A percentile compares a stretch with the other conserved stretches of the same genome.
Evolutionary conservation across 441 rosid genomes (phyloP).

Genomic region (Gossypium lobatum): DNA sequence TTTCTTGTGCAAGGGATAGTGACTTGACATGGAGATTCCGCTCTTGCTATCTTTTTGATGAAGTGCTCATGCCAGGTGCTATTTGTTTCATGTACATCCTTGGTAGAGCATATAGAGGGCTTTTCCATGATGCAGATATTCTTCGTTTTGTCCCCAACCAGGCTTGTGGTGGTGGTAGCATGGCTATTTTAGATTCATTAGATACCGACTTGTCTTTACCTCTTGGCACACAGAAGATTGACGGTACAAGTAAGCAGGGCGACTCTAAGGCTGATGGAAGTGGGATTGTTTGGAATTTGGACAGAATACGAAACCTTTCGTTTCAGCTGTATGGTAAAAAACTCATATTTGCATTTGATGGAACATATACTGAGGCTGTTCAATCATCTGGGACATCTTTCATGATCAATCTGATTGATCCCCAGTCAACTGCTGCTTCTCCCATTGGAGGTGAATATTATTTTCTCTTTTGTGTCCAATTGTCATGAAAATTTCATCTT

Average conservation of each 20-base stretch:
- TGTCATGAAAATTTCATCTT: neutral
- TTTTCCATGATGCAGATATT: conserved; percentile 93
- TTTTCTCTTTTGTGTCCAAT: conserved; percentile 1
- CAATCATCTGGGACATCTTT: conserved; percentile 79
- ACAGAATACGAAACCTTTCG: conserved; percentile 78
- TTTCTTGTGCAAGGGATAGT: conserved; percentile 69
- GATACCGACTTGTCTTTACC: conserved; percentile 74
- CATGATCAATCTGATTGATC: conserved; percentile 97
- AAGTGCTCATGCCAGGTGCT: conserved; percentile 94
- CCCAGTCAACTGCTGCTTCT: conserved; percentile 98
- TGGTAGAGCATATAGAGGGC: conserved; percentile 98
- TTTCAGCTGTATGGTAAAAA: conserved; percentile 95
- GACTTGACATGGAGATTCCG: conserved; percentile 92
- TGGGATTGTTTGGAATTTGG: conserved; percentile 99
- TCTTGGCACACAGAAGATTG: conserved; percentile 60
- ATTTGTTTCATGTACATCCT: conserved; percentile 98
- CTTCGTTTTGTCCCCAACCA: conserved; percentile 96
- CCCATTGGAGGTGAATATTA: conserved; percentile 85
- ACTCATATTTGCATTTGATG: conserved; percentile 99
- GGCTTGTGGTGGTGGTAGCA: conserved; percentile 99
- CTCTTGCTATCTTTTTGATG: conserved; percentile 98
- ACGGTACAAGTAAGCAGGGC: conserved; percentile 62
- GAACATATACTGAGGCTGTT: conserved; percentile 77
- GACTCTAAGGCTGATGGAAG: conserved; percentile 94
- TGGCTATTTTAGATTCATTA: conserved; percentile 96